Conservation (phyloP, 768 basidiomycete genomes). For the Termitomyces sp. region DNA sequence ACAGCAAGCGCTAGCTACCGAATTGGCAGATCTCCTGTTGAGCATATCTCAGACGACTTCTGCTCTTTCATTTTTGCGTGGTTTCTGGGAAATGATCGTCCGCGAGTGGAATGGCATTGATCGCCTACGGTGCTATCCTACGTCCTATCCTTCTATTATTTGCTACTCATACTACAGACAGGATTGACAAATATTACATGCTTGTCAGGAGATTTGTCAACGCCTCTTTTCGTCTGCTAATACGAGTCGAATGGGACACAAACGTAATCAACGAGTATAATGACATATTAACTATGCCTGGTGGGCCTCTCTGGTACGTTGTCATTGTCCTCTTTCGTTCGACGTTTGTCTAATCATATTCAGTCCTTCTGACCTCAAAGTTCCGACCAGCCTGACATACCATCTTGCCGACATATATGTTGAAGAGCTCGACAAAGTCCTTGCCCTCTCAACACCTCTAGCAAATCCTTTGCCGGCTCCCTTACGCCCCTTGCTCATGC, state of each 20-base stretch:
- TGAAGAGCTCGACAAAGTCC: constrained; percentile 79
- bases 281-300: constrained; percentile 55
- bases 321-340: constrained; percentile 15
- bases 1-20: constrained; percentile 86
- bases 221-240: constrained; percentile 78
- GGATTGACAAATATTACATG: constrained; percentile 98
- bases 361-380: constrained; percentile 67
- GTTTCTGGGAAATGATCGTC: constrained; percentile 89
- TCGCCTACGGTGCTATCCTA: constrained; percentile 64
- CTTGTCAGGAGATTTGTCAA: constrained; percentile 87
- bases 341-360: neutral
- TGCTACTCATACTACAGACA: constrained; percentile 25
- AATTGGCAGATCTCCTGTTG: constrained; percentile 79
- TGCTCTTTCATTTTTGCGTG: constrained; percentile 74
- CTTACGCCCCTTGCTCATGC: constrained; percentile 46
- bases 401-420: constrained; percentile 90
- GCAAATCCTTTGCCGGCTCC: constrained; percentile 30
- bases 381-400: constrained; percentile 76
- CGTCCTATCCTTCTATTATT: neutral
- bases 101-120: constrained; percentile 96
- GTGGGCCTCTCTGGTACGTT: constrained; percentile 80
- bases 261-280: constrained; percentile 58
- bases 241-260: constrained; percentile 65
- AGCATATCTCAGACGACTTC: constrained; percentile 53
- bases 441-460: constrained; percentile 42